Percentiles rank a stretch among this genome's conserved stretches.
Evolutionary conservation across 2,329 filamentous ascomycete species (phyloP).

Genomic region (Colletotrichum sp.): DNA sequence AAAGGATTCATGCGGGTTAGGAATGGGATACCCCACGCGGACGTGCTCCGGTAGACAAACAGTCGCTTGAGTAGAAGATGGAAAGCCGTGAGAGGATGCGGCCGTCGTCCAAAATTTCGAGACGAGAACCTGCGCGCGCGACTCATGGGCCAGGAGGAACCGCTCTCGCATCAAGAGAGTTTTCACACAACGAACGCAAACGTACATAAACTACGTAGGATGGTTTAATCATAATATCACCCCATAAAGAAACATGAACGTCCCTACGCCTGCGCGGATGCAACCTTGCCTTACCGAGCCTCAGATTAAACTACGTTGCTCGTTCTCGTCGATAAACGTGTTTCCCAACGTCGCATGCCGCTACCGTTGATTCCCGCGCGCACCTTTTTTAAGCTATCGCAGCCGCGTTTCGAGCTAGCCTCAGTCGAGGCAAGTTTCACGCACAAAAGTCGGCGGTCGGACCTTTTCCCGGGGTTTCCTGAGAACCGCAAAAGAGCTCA

Average conservation of each 20-base stretch:
- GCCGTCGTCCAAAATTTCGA: background rate
- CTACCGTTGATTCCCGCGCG: background rate
- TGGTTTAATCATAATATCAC: background rate
- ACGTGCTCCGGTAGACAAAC: background rate
- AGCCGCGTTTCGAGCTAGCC: constrained; percentile 13
- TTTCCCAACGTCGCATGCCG: background rate
- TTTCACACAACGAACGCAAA: background rate
- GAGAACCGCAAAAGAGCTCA: background rate
- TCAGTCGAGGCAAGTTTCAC: constrained; percentile 9
- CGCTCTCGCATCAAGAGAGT: background rate
- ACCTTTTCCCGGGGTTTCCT: background rate
- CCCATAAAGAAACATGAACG: background rate
- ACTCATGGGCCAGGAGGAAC: background rate
- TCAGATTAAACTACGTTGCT: background rate
- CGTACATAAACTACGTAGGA: background rate
- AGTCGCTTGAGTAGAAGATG: background rate
- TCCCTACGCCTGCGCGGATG: background rate
- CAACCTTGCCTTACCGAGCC: background rate
- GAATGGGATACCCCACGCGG: background rate
- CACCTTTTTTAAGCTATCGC: background rate
- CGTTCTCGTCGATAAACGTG: background rate
- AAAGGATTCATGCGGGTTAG: background rate
- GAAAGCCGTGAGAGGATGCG: background rate
- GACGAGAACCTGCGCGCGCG: background rate
- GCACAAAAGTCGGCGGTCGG: background rate